Evolutionary conservation across 2,329 filamentous ascomycete species (phyloP).

Genomic region (Coniosporium tulheliwenetii): DNA sequence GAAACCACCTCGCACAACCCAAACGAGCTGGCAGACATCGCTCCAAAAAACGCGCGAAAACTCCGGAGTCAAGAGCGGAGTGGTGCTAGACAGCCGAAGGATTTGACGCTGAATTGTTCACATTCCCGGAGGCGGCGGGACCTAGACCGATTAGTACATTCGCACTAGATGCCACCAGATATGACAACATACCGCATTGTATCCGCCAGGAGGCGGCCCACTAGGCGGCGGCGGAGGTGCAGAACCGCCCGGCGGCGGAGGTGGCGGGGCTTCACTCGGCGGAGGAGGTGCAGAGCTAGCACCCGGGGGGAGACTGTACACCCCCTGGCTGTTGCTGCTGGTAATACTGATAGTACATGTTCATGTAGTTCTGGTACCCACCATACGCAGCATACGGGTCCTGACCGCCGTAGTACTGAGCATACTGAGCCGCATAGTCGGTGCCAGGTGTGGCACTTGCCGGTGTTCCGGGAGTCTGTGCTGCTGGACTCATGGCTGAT

Average conservation of each 20-base stretch:
- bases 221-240: conserved; percentile 42
- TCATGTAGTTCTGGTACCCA: conserved; percentile 35
- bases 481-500: conserved; percentile 16
- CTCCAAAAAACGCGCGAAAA: no score
- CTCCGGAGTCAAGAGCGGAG: no score
- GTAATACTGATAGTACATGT: conserved; percentile 7
- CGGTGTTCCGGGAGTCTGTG: conserved; percentile 27
- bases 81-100: no score
- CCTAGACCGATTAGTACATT: conserved; percentile 14
- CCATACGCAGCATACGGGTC: conserved; percentile 88
- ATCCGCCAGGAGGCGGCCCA: conserved; percentile 39
- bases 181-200: conserved; percentile 43
- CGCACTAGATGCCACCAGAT: background rate
- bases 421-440: conserved; percentile 70
- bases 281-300: conserved; percentile 24
- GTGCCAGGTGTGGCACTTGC: conserved; percentile 9
- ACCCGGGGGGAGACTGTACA: conserved; percentile 12
- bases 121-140: conserved; percentile 36
- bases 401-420: conserved; percentile 58
- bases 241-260: conserved; percentile 46
- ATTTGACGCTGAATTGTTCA: conserved; percentile 8
- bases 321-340: conserved; percentile 6
- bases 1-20: no score
- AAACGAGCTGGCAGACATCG: no score
- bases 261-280: conserved; percentile 34